phyloP scores from a whole-genome alignment of 257 asterid genomes.

The Linderniella brevidens region DNA sequence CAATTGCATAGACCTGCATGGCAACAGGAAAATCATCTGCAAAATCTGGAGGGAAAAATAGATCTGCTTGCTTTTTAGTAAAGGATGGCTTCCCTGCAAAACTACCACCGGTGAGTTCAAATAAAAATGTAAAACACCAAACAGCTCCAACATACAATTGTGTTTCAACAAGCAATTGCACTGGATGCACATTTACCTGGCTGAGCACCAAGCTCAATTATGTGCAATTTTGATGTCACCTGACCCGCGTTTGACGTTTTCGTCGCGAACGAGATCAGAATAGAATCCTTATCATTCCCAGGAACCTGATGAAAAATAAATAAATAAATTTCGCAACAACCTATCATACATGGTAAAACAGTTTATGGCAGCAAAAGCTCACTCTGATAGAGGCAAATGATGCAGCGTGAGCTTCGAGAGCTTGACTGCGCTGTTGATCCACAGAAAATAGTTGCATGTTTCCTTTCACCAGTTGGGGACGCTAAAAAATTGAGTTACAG shows the following conservation, averaged over 20 bases:
- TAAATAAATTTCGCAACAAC: conserved; percentile 8
- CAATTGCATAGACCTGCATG: conserved; percentile 66
- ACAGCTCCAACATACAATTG: not conserved
- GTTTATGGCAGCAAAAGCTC: conserved; percentile 11
- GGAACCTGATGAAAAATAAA: conserved; percentile 34
- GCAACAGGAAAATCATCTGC: conserved; percentile 97
- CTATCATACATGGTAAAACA: conserved; percentile 7
- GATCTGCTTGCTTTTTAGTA: conserved; percentile 94
- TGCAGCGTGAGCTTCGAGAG: conserved; percentile 98
- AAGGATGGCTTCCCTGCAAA: conserved; percentile 83
- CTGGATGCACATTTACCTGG: conserved; percentile 33
- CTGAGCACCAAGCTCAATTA: conserved; percentile 97
- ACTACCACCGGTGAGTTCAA: not conserved
- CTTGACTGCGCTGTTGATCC: conserved; percentile 97
- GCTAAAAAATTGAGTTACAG: conserved; percentile 12
- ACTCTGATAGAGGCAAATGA: conserved; percentile 83
- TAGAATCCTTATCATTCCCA: conserved; percentile 92
- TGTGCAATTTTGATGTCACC: conserved; percentile 71
- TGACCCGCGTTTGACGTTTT: conserved; percentile 81
- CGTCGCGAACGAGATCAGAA: conserved; percentile 84
- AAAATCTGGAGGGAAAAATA: conserved; percentile 96
- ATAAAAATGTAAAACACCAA: not conserved
- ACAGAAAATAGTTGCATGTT: conserved; percentile 91
- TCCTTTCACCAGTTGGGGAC: conserved; percentile 95
- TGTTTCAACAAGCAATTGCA: not conserved